Percentiles rank a stretch among this genome's conserved stretches.
These are phyloP conservation scores for Entoloma clypeatum DNA, from an alignment of 1,284 basidiomycete species.

Conservation along the genomic window DNA sequence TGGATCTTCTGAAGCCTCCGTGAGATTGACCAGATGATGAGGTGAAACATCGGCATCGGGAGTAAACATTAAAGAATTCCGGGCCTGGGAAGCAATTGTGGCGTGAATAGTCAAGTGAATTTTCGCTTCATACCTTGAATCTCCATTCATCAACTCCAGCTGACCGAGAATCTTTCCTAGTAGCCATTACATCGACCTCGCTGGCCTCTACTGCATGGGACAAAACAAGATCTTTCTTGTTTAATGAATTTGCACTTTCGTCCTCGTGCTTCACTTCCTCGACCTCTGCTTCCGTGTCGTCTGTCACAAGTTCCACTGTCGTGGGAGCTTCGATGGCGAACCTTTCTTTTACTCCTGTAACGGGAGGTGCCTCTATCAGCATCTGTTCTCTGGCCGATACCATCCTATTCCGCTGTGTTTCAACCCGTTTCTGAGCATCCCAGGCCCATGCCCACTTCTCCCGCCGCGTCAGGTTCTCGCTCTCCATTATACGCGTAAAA, in stretches of 20 bases:
- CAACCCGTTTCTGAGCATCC: slow-evolving; percentile 81
- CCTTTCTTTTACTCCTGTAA: slow-evolving; percentile 62
- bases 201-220: slow-evolving; percentile 28
- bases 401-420: slow-evolving; percentile 58
- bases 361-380: slow-evolving; percentile 62
- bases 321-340: slow-evolving; percentile 58
- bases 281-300: slow-evolving; percentile 28
- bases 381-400: slow-evolving; percentile 62
- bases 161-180: slow-evolving; percentile 63
- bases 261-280: slow-evolving; percentile 30
- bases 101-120: slow-evolving; percentile 1
- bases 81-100: slow-evolving; percentile 49
- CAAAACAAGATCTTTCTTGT: slow-evolving; percentile 30
- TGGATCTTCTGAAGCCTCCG: slow-evolving; percentile 45
- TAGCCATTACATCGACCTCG: slow-evolving; percentile 67
- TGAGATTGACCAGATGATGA: slow-evolving; percentile 47
- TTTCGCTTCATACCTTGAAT: slow-evolving; percentile 70
- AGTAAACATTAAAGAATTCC: slow-evolving; percentile 90
- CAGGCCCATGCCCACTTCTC: slow-evolving; percentile 88
- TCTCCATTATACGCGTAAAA: slow-evolving; percentile 85
- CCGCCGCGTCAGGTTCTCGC: slow-evolving; percentile 78
- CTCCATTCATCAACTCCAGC: slow-evolving; percentile 80
- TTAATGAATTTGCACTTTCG: slow-evolving; percentile 29
- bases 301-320: slow-evolving; percentile 52
- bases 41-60: slow-evolving; percentile 88